Evolutionary conservation across 176 grass and related monocot genomes (phyloP), one percentile per base, ranked within the genome.

Genomic region (Oryza longistaminata): DNA sequence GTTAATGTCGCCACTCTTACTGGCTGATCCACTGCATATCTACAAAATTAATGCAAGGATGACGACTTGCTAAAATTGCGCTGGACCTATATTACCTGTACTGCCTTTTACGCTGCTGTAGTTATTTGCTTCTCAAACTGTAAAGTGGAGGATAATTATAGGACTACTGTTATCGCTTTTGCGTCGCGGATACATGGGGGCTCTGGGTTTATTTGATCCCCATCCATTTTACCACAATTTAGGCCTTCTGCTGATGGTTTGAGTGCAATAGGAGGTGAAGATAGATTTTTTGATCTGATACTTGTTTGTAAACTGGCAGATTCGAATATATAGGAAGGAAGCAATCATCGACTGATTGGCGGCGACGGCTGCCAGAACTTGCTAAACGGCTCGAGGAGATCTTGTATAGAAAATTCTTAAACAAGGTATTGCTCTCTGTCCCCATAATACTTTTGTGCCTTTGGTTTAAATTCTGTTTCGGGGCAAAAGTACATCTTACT

Each of bases 321-420:
- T 88, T 27, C 0, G 80, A 76, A 1, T 92, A 24, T 76, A 76
- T 83, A 73, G 81, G 42, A 88, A 87, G 76, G 24, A 91, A 76
- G 78, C 81, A 76, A 29, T 7, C 85, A 14, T 34, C 89, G 0
- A 25, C 64, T 76, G 89, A 91, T 6, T 91, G 85, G 85, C 72
- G 65, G 53, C 77, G 46, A 31, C 72, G 85, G 25, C 66, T 91
- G 40, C 89, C 89, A 19, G 89, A 91, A 76, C 65, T 91, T 13
- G 3, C 81, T 11, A 81, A 4, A 64, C 76, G 89, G 43, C 89
- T 91, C 2, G 89, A 91, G 85, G 85, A 91, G 61, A 91, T 87
- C 31, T 76, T 95, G 81, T 90, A 61, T 73, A 92, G 82, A 43
- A 89, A 95, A 83, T 95, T 78, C 68, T 6, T 64, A 12, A 95